Percentiles rank a stretch among this genome's conserved stretches.
Evolutionary conservation across 805 yeast species (phyloP).

Genomic region (Candida vaughaniae): DNA sequence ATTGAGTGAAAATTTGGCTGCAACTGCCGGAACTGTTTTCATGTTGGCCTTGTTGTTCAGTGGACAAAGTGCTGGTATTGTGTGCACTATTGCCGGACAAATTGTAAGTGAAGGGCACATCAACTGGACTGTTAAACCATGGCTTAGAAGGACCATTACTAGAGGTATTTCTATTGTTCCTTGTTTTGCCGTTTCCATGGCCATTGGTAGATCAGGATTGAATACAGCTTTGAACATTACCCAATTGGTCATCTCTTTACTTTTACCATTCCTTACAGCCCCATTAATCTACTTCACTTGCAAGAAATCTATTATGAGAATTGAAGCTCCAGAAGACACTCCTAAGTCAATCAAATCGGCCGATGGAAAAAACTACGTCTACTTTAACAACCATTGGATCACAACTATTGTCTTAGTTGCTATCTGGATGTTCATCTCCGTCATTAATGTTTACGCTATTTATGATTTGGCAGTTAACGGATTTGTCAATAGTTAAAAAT

Average conservation of each 20-base stretch:
- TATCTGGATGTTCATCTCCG: constrained; percentile 71
- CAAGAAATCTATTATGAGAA: constrained; percentile 64
- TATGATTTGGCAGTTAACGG: constrained; percentile 41
- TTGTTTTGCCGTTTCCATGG: constrained; percentile 67
- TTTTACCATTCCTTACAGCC: constrained; percentile 81
- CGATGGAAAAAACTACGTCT: constrained; percentile 29
- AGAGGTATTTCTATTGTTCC: constrained; percentile 80
- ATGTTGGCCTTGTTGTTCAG: constrained; percentile 81
- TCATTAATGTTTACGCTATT: constrained; percentile 66
- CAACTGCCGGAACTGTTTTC: constrained; percentile 79
- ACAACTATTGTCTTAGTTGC: constrained; percentile 50
- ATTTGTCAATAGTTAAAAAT: constrained; percentile 10
- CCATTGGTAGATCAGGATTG: constrained; percentile 73
- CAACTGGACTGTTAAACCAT: constrained; percentile 76
- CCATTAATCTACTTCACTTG: constrained; percentile 85
- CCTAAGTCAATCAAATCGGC: constrained; percentile 15
- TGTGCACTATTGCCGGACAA: constrained; percentile 92
- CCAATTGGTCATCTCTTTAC: constrained; percentile 78
- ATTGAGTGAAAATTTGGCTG: constrained; percentile 59
- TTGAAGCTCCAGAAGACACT: constrained; percentile 32
- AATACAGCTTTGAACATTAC: constrained; percentile 75
- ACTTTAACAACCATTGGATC: constrained; percentile 63
- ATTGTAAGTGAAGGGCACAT: constrained; percentile 90
- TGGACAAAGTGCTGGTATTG: constrained; percentile 90
- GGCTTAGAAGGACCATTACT: constrained; percentile 76